phyloP scores from a whole-genome alignment of 2,329 filamentous ascomycete genomes.

The Hypoxylon sp. region DNA sequence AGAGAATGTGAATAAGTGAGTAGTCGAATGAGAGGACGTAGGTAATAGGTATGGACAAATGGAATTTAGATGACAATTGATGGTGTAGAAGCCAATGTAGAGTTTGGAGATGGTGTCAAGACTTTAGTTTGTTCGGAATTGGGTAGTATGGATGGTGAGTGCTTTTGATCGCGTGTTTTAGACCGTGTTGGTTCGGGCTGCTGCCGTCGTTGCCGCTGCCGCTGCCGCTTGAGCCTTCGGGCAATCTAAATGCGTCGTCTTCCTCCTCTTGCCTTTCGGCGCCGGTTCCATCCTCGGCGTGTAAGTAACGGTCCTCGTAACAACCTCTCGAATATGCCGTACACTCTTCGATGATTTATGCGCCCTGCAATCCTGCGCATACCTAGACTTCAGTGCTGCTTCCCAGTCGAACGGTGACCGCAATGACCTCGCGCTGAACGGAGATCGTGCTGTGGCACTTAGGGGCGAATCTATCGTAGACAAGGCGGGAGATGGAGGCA shows the following conservation, averaged over 20 bases:
- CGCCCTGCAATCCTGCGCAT: conserved; percentile 69
- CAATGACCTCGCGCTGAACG: conserved; percentile 77
- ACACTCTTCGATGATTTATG: conserved; percentile 73
- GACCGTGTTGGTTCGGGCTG: conserved; percentile 49
- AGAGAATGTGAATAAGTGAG: conserved; percentile 28
- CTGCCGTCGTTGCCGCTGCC: conserved; percentile 40
- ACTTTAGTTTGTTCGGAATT: conserved; percentile 49
- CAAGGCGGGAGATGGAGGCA: conserved; percentile 81
- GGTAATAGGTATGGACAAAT: conserved; percentile 49
- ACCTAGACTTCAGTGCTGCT: conserved; percentile 76
- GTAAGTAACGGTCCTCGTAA: conserved; percentile 95
- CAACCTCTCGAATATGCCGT: conserved; percentile 86
- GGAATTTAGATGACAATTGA: conserved; percentile 42
- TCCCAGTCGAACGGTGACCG: conserved; percentile 86
- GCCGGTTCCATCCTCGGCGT: conserved; percentile 89
- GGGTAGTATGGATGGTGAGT: conserved; percentile 24
- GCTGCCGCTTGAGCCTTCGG: conserved; percentile 47
- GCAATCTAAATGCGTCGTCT: conserved; percentile 61
- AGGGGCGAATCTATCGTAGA: conserved; percentile 78
- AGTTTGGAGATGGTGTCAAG: conserved; percentile 38
- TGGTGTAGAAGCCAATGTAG: conserved; percentile 23
- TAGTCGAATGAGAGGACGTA: conserved; percentile 9
- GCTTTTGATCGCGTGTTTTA: conserved; percentile 35
- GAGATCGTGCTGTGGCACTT: conserved; percentile 76
- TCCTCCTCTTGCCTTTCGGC: conserved; percentile 91